phyloP scores from a whole-genome alignment of 208 protist genomes.

The Polymyxa betae region DNA sequence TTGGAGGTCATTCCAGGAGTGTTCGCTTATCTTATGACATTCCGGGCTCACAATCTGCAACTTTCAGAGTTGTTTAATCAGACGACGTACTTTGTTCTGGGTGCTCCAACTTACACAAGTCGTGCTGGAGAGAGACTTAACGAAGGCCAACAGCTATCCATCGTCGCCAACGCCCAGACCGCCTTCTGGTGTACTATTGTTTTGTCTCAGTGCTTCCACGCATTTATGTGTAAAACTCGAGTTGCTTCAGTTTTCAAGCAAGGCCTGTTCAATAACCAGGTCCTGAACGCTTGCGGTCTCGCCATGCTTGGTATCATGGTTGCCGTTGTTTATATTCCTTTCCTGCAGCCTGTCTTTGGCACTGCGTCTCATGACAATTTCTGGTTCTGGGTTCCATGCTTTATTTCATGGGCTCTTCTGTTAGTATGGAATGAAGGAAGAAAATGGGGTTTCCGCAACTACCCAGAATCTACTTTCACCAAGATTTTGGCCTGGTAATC shows the following conservation, averaged over 20 bases:
- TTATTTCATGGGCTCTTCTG: background rate
- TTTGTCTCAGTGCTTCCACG: background rate
- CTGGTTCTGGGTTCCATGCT: background rate
- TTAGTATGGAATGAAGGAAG: background rate
- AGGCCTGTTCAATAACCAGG: background rate
- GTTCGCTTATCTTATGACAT: background rate
- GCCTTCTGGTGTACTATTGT: background rate
- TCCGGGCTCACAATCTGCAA: background rate
- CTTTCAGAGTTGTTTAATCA: background rate
- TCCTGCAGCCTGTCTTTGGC: background rate
- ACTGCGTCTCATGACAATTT: background rate
- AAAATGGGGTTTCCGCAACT: background rate
- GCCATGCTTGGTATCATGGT: background rate
- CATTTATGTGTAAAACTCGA: background rate
- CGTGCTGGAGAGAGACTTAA: background rate
- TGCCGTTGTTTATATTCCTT: background rate
- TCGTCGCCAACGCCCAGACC: constrained; percentile 1
- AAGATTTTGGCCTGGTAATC: background rate
- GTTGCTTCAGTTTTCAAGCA: background rate
- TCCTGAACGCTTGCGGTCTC: background rate
- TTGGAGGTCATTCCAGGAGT: background rate
- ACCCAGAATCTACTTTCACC: background rate
- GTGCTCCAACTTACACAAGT: background rate
- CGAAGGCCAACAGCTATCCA: background rate
- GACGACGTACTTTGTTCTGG: background rate